A percentile compares a stretch with the other conserved stretches of the same genome.
Conservation (phyloP, 2,329 filamentous ascomycete species). For the Botrytis galanthina region DNA sequence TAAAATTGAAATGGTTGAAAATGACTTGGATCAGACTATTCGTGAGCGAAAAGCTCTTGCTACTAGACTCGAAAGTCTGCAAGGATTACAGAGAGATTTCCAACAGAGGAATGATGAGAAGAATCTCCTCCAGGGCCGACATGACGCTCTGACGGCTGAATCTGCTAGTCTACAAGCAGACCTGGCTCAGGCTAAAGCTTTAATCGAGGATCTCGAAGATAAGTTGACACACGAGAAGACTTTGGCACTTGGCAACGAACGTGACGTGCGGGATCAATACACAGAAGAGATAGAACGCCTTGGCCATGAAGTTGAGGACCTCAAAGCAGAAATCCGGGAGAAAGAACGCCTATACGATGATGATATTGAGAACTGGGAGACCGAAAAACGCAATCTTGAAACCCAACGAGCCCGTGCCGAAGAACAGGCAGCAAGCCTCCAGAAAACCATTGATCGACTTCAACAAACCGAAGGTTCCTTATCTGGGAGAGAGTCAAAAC, state of each 20-base stretch:
- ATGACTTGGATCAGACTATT: slow-evolving; percentile 41
- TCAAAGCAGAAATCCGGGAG: slow-evolving; percentile 61
- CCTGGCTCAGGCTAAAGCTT: slow-evolving; percentile 47
- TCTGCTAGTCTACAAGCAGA: slow-evolving; percentile 66
- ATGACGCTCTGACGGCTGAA: slow-evolving; percentile 65
- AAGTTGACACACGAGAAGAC: slow-evolving; percentile 46
- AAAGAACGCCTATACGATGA: slow-evolving; percentile 69
- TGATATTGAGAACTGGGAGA: slow-evolving; percentile 71
- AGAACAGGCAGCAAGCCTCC: slow-evolving; percentile 64
- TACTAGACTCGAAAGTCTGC: slow-evolving; percentile 30
- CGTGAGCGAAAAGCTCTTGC: slow-evolving; percentile 27
- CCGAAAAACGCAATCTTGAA: slow-evolving; percentile 62
- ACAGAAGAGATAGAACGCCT: slow-evolving; percentile 54
- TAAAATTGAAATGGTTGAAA: slow-evolving; percentile 44
- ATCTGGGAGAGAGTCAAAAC: slow-evolving; percentile 63
- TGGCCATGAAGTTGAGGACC: slow-evolving; percentile 49
- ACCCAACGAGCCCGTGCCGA: slow-evolving; percentile 65
- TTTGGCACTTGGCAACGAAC: slow-evolving; percentile 52
- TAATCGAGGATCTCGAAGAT: slow-evolving; percentile 48
- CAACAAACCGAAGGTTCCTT: slow-evolving; percentile 66
- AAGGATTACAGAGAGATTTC: slow-evolving; percentile 58
- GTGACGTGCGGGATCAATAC: slow-evolving; percentile 55
- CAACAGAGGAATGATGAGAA: slow-evolving; percentile 62
- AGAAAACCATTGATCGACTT: slow-evolving; percentile 68
- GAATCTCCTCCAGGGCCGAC: slow-evolving; percentile 64